Percentiles rank a stretch among this genome's conserved stretches.
Conservation (phyloP, 306 rosid species). For the Cicer yamashitae region DNA sequence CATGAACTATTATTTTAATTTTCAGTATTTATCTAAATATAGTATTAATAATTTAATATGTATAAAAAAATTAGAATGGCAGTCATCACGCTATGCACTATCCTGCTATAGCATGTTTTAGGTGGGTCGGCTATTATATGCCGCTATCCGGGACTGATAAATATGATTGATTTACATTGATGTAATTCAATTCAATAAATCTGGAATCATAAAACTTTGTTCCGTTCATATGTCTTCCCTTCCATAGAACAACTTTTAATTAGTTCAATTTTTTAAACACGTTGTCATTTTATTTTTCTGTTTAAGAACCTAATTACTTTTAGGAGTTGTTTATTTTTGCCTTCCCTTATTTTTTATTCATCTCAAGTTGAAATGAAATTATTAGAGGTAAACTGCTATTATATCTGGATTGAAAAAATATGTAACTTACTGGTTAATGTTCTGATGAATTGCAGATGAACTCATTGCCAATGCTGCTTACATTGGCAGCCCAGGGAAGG, state of each 20-base stretch:
- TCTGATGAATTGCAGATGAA: slow-evolving; percentile 8
- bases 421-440: neutral
- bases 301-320: neutral
- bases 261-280: neutral
- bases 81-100: neutral
- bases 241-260: neutral
- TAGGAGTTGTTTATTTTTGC: no score
- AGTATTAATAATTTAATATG: neutral
- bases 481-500: slow-evolving; percentile 3
- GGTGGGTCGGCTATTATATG: neutral
- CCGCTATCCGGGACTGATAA: neutral
- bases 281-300: neutral
- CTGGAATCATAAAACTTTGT: neutral
- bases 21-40: no score
- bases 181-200: neutral
- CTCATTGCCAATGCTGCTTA: slow-evolving; percentile 23
- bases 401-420: neutral
- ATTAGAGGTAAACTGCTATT: neutral
- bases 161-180: neutral
- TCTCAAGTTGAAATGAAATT: neutral
- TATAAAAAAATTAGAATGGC: neutral
- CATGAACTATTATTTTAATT: no score
- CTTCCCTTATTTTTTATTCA: no score
- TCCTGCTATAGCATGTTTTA: neutral
- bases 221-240: neutral